These are phyloP conservation scores for Fusarium setosum DNA, from an alignment of 2,329 filamentous ascomycete genomes.

Conservation along the genomic window DNA sequence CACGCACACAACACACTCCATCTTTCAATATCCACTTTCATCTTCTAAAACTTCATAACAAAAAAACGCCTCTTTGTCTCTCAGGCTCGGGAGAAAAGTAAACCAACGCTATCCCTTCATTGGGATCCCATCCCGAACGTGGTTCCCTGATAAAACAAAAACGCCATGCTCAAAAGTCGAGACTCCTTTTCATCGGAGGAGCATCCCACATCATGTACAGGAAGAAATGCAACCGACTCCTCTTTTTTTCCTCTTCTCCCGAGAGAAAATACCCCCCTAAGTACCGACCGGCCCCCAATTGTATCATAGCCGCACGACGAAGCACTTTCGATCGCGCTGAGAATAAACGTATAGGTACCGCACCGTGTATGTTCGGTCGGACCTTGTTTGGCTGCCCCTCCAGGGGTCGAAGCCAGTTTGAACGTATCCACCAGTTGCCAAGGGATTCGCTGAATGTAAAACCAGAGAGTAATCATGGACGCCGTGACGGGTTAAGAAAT, in stretches of 20 bases:
- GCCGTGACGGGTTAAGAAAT: conserved; percentile 34
- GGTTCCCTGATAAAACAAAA: conserved; percentile 17
- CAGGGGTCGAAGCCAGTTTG: conserved; percentile 25
- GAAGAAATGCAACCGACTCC: conserved; percentile 35
- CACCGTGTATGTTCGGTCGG: conserved; percentile 22
- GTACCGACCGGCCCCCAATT: conserved; percentile 33
- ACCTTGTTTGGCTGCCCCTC: conserved; percentile 28
- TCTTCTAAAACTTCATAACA: neutral
- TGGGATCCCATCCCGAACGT: conserved; percentile 16
- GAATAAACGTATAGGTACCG: conserved; percentile 44
- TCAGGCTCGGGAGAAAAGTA: neutral
- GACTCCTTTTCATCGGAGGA: conserved; percentile 27
- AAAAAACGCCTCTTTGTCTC: conserved; percentile 2
- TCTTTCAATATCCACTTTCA: neutral
- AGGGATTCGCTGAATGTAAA: conserved; percentile 36
- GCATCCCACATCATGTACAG: conserved; percentile 30
- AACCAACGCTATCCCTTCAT: conserved; percentile 10
- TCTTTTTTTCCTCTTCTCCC: conserved; percentile 34
- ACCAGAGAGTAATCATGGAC: conserved; percentile 30
- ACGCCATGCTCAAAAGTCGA: conserved; percentile 33
- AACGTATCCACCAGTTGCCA: conserved; percentile 40
- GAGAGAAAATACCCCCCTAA: conserved; percentile 24
- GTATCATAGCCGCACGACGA: conserved; percentile 41
- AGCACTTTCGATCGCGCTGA: conserved; percentile 45
- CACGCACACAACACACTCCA: neutral